Conservation (phyloP, 805 yeast species). For the Candida dajiaensis region DNA sequence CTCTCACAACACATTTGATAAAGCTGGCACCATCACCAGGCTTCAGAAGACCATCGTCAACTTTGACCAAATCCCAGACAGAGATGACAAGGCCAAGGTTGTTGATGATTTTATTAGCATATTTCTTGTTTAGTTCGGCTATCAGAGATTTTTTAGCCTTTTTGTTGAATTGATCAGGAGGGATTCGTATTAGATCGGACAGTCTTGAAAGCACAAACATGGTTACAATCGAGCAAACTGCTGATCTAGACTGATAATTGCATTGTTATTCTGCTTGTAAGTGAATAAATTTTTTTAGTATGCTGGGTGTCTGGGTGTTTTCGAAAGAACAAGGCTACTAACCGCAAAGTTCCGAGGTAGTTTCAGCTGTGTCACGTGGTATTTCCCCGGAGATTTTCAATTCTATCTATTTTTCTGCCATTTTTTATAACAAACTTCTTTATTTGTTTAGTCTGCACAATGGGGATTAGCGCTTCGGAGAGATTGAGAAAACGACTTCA, state of each 20-base stretch:
- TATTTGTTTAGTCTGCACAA: no score
- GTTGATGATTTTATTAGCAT: constrained; percentile 78
- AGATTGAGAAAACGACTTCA: no score
- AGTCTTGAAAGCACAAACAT: constrained; percentile 86
- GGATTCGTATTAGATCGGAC: constrained; percentile 80
- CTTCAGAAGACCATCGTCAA: constrained; percentile 81
- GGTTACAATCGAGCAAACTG: neutral
- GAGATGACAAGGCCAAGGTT: constrained; percentile 81
- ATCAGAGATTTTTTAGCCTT: constrained; percentile 68
- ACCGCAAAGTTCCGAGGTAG: neutral
- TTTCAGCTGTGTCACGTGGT: no score
- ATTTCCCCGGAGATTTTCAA: no score
- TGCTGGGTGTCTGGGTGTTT: no score
- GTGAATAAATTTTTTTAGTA: neutral
- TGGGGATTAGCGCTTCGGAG: no score
- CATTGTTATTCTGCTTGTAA: neutral
- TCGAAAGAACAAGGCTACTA: neutral
- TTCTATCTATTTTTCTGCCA: no score
- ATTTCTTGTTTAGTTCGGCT: constrained; percentile 78
- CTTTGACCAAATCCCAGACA: constrained; percentile 75
- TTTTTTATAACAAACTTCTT: no score
- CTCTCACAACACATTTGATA: constrained; percentile 67
- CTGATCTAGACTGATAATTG: neutral
- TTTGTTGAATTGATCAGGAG: constrained; percentile 75
- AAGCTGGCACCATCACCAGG: constrained; percentile 94